Conservation (phyloP, 2,329 filamentous ascomycete species). For the Verticillium dahliae region DNA sequence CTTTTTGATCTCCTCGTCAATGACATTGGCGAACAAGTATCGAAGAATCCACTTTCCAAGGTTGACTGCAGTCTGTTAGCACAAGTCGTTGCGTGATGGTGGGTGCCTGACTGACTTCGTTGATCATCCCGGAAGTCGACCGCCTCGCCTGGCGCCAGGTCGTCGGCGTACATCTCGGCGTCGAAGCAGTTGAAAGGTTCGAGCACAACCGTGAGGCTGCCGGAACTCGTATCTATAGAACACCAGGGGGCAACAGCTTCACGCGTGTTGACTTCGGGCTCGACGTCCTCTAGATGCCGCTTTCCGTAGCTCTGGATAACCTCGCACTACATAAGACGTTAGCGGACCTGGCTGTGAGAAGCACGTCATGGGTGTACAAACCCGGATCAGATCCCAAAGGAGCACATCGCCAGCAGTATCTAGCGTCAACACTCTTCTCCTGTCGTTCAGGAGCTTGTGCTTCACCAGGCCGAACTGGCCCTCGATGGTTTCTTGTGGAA, state of each 20-base stretch:
- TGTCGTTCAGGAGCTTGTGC: slow-evolving; percentile 84
- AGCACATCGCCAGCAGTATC: slow-evolving; percentile 94
- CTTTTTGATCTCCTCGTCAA: slow-evolving; percentile 82
- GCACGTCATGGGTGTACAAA: slow-evolving; percentile 28
- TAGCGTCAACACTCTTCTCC: slow-evolving; percentile 79
- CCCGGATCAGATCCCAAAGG: slow-evolving; percentile 87
- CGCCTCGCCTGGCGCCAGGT: slow-evolving; percentile 66
- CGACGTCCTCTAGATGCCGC: slow-evolving; percentile 86
- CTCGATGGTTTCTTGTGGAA: slow-evolving; percentile 78
- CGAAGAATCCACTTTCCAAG: slow-evolving; percentile 94
- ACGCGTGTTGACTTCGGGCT: slow-evolving; percentile 75
- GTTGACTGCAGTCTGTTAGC: slow-evolving; percentile 59
- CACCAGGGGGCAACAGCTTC: slow-evolving; percentile 96
- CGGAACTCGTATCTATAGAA: slow-evolving; percentile 87
- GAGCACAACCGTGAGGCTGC: slow-evolving; percentile 80
- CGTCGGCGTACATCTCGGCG: slow-evolving; percentile 93
- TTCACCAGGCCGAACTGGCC: slow-evolving; percentile 95
- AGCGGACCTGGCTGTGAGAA: slow-evolving; percentile 6
- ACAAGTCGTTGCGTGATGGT: not conserved
- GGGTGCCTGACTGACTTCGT: slow-evolving; percentile 58
- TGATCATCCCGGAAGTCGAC: slow-evolving; percentile 87
- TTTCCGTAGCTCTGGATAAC: slow-evolving; percentile 92
- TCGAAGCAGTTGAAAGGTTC: slow-evolving; percentile 97
- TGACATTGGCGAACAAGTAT: slow-evolving; percentile 82
- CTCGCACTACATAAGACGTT: slow-evolving; percentile 53